Evolutionary conservation across 1,284 basidiomycete species (phyloP).

Genomic region (Boletus holoroseus): DNA sequence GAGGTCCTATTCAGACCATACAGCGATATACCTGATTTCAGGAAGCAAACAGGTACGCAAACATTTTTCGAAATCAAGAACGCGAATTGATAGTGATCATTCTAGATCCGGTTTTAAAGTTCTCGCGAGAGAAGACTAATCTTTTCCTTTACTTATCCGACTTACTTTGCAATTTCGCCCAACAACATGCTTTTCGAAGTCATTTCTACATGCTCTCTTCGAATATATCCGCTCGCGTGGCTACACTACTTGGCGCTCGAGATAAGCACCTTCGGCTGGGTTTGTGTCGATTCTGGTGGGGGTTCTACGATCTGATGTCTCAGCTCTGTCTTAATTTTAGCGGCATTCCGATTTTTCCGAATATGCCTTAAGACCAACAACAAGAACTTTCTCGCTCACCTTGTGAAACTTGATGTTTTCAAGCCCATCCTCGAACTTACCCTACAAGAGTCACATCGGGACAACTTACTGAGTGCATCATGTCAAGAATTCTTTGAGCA

Average conservation of each 20-base stretch:
- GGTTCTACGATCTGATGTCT: slow-evolving; percentile 13
- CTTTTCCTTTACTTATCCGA: slow-evolving; percentile 84
- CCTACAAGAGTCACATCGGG: slow-evolving; percentile 73
- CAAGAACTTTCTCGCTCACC: slow-evolving; percentile 77
- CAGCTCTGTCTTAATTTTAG: slow-evolving; percentile 38
- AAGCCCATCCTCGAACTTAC: slow-evolving; percentile 81
- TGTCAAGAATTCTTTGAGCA: slow-evolving; percentile 94
- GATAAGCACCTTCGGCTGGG: slow-evolving; percentile 92
- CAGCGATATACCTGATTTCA: slow-evolving; percentile 71
- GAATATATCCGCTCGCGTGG: slow-evolving; percentile 66
- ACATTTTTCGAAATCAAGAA: not conserved
- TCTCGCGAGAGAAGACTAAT: slow-evolving; percentile 70
- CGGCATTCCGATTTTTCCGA: slow-evolving; percentile 88
- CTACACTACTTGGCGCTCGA: slow-evolving; percentile 72
- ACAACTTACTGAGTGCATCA: slow-evolving; percentile 91
- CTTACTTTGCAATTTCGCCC: slow-evolving; percentile 81
- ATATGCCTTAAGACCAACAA: slow-evolving; percentile 82
- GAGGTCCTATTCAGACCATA: slow-evolving; percentile 77
- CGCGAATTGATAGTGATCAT: not conserved
- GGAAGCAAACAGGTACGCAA: slow-evolving; percentile 52
- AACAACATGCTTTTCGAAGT: slow-evolving; percentile 85
- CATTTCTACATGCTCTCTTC: slow-evolving; percentile 87
- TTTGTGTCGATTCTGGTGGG: slow-evolving; percentile 36
- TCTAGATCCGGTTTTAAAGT: slow-evolving; percentile 47
- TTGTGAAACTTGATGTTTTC: slow-evolving; percentile 83